phyloP scores from a whole-genome alignment of 768 basidiomycete species.

The Pholiota molesta region DNA sequence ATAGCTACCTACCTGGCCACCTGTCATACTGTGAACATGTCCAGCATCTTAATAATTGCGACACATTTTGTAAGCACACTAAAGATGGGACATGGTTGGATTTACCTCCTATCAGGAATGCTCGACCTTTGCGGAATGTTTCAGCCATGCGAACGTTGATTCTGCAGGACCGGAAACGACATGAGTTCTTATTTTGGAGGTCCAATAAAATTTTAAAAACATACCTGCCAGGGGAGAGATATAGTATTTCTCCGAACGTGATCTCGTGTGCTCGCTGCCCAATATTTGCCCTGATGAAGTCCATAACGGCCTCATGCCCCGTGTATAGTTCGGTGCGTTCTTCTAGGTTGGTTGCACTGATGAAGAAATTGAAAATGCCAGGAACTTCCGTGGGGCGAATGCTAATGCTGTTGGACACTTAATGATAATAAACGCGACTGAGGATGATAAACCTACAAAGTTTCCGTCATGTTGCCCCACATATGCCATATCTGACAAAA shows the following conservation, averaged over 20 bases:
- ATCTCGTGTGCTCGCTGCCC: constrained; percentile 23
- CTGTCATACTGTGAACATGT: constrained; percentile 36
- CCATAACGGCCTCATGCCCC: constrained; percentile 16
- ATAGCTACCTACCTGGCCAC: constrained; percentile 27
- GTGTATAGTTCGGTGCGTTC: constrained; percentile 3
- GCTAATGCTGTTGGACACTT: constrained; percentile 7
- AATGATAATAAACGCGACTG: too few species aligned
- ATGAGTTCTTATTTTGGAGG: too few species aligned
- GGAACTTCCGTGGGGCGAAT: constrained; percentile 20
- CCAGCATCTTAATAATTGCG: constrained; percentile 26
- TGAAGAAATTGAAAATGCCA: constrained; percentile 16
- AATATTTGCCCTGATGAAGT: constrained; percentile 23
- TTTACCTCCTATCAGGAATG: constrained; percentile 26
- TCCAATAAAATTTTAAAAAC: too few species aligned
- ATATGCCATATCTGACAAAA: constrained; percentile 44
- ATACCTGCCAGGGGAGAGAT: constrained; percentile 31
- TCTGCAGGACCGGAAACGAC: neutral
- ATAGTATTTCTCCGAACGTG: constrained; percentile 29
- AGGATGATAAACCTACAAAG: constrained; percentile 26
- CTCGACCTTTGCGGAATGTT: constrained; percentile 17
- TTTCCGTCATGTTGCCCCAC: constrained; percentile 40
- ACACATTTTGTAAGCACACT: neutral
- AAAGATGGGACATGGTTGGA: neutral
- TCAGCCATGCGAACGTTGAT: constrained; percentile 21
- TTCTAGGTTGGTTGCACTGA: constrained; percentile 13